Conservation (phyloP, 768 basidiomycete species). For the button mushroom (Agaricus bisporus) region DNA sequence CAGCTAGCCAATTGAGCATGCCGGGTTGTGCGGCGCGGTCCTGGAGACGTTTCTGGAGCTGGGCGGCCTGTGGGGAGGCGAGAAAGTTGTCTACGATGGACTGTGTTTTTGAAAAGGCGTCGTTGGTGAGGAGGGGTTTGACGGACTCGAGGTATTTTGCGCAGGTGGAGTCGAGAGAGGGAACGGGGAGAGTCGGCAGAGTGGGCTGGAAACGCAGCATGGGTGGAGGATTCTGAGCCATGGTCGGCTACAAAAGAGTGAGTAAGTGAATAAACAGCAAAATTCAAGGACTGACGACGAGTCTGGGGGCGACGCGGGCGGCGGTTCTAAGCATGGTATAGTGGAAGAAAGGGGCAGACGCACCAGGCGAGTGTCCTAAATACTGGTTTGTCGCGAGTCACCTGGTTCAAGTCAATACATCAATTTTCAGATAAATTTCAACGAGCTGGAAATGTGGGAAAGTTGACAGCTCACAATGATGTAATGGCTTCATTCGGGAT, state of each 20-base stretch:
- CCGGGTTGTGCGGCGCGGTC: constrained; percentile 59
- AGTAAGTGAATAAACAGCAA: too few species aligned
- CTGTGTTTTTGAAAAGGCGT: constrained; percentile 55
- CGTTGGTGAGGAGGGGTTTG: constrained; percentile 64
- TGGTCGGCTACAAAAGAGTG: too few species aligned
- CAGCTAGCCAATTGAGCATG: constrained; percentile 79
- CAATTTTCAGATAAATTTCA: too few species aligned
- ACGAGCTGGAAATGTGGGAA: too few species aligned
- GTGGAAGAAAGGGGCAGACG: neutral
- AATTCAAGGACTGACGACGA: constrained; percentile 9
- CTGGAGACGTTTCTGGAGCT: constrained; percentile 75
- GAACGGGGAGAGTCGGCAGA: constrained; percentile 77
- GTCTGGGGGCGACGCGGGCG: neutral
- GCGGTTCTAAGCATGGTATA: neutral
- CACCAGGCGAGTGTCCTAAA: too few species aligned
- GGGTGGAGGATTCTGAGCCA: constrained; percentile 28
- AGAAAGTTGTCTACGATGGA: constrained; percentile 62
- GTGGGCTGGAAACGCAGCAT: constrained; percentile 75
- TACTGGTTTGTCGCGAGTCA: too few species aligned
- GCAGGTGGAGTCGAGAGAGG: constrained; percentile 74
- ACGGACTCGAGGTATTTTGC: constrained; percentile 87
- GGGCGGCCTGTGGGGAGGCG: constrained; percentile 55
- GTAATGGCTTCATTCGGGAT: too few species aligned
- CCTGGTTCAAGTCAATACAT: too few species aligned
- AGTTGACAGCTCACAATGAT: too few species aligned